Evolutionary conservation across 2,329 filamentous ascomycete genomes (phyloP).

Genomic region (Ophiostoma novo-ulmi): DNA sequence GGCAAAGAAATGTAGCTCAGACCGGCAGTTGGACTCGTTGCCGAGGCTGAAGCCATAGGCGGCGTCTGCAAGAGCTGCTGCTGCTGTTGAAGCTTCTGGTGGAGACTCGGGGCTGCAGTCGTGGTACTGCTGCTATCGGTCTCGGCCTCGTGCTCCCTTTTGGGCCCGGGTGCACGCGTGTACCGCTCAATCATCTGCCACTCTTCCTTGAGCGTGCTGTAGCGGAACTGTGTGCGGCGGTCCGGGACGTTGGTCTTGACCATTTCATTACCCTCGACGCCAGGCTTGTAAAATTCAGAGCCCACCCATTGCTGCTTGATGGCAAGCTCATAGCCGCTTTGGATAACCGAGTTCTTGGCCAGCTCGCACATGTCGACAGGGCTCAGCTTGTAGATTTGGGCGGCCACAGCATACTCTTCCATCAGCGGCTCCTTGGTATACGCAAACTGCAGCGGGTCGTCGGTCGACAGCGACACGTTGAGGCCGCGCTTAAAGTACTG

Average conservation of each 20-base stretch:
- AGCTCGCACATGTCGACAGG: conserved; percentile 98
- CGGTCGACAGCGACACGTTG: conserved; percentile 93
- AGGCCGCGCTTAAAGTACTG: conserved; percentile 92
- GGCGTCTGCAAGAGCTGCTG: conserved; percentile 14
- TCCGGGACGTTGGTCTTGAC: conserved; percentile 95
- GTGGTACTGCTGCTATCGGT: not conserved
- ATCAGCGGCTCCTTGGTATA: conserved; percentile 98
- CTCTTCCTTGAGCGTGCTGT: conserved; percentile 81
- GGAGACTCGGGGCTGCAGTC: not conserved
- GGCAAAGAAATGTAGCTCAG: conserved; percentile 11
- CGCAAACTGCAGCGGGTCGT: conserved; percentile 94
- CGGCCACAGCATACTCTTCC: conserved; percentile 95
- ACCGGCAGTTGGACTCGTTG: not conserved
- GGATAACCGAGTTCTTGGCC: conserved; percentile 90
- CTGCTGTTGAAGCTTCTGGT: conserved; percentile 14
- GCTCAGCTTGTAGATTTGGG: conserved; percentile 96
- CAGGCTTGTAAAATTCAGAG: conserved; percentile 67
- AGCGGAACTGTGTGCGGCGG: conserved; percentile 80
- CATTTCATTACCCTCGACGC: conserved; percentile 82
- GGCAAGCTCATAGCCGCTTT: conserved; percentile 85
- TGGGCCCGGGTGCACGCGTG: not conserved
- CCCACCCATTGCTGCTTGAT: conserved; percentile 93
- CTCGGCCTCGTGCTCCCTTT: not conserved
- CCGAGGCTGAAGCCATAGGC: not conserved
- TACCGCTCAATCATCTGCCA: conserved; percentile 56